phyloP scores from a whole-genome alignment of 345 rosid species.

The Pelargonium nanum region DNA sequence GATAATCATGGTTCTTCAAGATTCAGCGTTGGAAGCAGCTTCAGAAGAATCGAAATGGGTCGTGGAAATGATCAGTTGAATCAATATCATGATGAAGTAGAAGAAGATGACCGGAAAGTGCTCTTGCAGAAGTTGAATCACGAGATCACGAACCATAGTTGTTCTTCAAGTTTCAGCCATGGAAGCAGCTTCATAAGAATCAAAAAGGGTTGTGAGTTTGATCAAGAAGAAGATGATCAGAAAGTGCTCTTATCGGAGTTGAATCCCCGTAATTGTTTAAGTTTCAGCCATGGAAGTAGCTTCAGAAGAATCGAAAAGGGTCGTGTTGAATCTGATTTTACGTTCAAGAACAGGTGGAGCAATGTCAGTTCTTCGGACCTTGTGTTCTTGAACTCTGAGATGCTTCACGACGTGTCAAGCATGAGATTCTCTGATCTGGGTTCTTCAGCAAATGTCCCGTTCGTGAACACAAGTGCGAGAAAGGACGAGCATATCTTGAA shows the following conservation, averaged over 20 bases:
- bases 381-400: constrained; percentile 10
- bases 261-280: too few relatives aligned
- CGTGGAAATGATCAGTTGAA: neutral
- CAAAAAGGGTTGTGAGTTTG: too few relatives aligned
- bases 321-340: neutral
- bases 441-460: neutral
- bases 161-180: too few relatives aligned
- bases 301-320: neutral
- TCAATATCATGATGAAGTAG: neutral
- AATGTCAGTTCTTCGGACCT: constrained; percentile 5
- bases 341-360: constrained; percentile 5
- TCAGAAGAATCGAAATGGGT: neutral
- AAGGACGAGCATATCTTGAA: neutral
- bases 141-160: too few relatives aligned
- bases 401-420: constrained; percentile 1
- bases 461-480: neutral
- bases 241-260: too few relatives aligned
- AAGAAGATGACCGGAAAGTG: neutral
- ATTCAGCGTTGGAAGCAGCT: constrained; percentile 1
- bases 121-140: constrained; percentile 2
- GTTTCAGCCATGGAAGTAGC: too few relatives aligned
- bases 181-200: too few relatives aligned
- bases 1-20: neutral
- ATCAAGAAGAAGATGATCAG: too few relatives aligned
- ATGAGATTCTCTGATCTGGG: neutral